These are phyloP conservation scores for Botrytis galanthina DNA, from an alignment of 2,329 filamentous ascomycete genomes.

Conservation along the genomic window DNA sequence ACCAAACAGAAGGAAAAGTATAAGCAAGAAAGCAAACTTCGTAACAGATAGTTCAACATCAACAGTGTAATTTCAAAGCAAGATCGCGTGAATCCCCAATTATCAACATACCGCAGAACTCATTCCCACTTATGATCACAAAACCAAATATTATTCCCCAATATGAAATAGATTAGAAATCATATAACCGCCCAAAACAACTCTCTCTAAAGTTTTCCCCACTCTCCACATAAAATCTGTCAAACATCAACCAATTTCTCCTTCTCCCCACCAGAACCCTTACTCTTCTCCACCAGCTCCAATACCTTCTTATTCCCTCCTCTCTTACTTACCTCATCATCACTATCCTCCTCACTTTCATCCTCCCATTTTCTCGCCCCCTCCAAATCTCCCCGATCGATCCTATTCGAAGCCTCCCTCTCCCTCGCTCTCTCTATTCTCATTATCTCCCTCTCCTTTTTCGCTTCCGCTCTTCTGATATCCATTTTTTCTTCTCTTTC, in stretches of 20 bases:
- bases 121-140: not conserved
- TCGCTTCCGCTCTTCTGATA: slow-evolving; percentile 1
- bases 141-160: not conserved
- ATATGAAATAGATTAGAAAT: not conserved
- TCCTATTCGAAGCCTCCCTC: not conserved
- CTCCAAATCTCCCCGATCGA: slow-evolving; percentile 28
- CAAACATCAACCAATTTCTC: slow-evolving; percentile 33
- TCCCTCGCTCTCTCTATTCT: slow-evolving; percentile 6
- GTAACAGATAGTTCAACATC: not conserved
- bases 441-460: slow-evolving; percentile 20
- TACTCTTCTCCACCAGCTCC: not conserved
- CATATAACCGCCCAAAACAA: not conserved
- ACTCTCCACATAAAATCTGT: not conserved
- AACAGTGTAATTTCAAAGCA: not conserved
- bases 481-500: not conserved
- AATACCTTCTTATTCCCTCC: not conserved
- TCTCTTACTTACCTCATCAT: not conserved
- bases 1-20: not conserved
- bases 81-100: not conserved
- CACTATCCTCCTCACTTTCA: slow-evolving; percentile 22
- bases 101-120: too few relatives aligned
- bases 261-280: slow-evolving; percentile 25
- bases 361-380: slow-evolving; percentile 34
- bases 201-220: not conserved
- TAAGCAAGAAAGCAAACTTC: too few relatives aligned